Evolutionary conservation across 805 yeast species (phyloP).

Genomic region (Kuraishia molischiana): DNA sequence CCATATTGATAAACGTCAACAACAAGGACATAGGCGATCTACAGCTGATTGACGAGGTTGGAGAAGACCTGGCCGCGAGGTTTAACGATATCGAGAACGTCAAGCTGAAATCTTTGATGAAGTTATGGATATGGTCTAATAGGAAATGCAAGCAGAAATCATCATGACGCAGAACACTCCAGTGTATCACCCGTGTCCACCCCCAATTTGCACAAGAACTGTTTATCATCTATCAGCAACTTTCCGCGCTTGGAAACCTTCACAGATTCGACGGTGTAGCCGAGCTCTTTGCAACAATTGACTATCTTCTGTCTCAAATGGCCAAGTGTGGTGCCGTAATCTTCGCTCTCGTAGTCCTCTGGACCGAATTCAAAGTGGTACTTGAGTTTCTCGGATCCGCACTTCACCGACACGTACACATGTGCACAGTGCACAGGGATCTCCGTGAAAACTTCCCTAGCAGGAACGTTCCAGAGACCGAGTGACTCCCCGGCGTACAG

Average conservation of each 20-base stretch:
- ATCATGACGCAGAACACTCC: constrained; percentile 6
- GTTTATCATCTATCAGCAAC: constrained; percentile 24
- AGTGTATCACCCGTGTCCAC: constrained; percentile 44
- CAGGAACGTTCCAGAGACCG: constrained; percentile 18
- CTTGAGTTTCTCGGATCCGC: constrained; percentile 23
- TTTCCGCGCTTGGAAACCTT: constrained; percentile 22
- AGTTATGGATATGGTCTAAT: constrained; percentile 15
- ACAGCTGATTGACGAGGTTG: constrained; percentile 3
- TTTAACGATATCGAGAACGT: constrained; percentile 11
- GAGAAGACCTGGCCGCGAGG: constrained; percentile 4
- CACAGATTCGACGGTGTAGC: constrained; percentile 8
- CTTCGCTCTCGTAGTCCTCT: constrained; percentile 68
- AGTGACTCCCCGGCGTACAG: constrained; percentile 13
- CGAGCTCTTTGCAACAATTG: constrained; percentile 39
- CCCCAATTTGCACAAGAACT: constrained; percentile 38
- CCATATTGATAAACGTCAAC: constrained; percentile 34
- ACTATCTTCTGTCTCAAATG: constrained; percentile 51
- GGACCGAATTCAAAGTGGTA: constrained; percentile 78
- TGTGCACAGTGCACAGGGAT: constrained; percentile 77
- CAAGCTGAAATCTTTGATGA: constrained; percentile 15
- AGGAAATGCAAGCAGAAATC: not conserved
- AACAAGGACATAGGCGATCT: constrained; percentile 12
- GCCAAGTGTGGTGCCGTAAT: constrained; percentile 57
- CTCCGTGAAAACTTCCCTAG: constrained; percentile 52
- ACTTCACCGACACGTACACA: constrained; percentile 44